Evolutionary conservation across 225 moss, liverwort and hornwort species (phyloP).

Genomic region (Bryum argenteum): DNA sequence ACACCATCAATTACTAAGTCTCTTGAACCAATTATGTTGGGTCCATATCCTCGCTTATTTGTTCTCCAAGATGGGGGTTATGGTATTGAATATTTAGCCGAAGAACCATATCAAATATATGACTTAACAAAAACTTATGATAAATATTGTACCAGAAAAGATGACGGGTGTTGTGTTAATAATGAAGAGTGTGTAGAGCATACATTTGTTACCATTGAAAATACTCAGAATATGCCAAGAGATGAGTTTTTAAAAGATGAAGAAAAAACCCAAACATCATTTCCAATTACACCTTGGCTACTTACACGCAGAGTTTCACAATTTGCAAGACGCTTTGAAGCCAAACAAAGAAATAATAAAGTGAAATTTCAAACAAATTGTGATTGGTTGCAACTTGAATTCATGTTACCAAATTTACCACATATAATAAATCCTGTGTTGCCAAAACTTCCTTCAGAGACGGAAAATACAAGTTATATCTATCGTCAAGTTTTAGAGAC

Average conservation of each 20-base stretch:
- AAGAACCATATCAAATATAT: constrained; percentile 54
- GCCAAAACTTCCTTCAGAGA: constrained; percentile 33
- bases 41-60: constrained; percentile 73
- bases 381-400: constrained; percentile 69
- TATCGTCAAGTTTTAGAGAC: constrained; percentile 75
- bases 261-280: constrained; percentile 49
- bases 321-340: constrained; percentile 59
- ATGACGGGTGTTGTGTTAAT: constrained; percentile 29
- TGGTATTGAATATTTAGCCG: constrained; percentile 67
- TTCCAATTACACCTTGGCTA: constrained; percentile 53
- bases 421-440: constrained; percentile 51
- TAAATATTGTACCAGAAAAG: constrained; percentile 48
- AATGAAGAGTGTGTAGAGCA: constrained; percentile 51
- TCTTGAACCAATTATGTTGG: constrained; percentile 24
- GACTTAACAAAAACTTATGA: constrained; percentile 42
- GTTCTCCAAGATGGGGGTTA: constrained; percentile 81
- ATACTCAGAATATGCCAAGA: constrained; percentile 9
- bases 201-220: constrained; percentile 61
- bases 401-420: constrained; percentile 65
- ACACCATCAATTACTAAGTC: constrained; percentile 8
- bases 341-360: constrained; percentile 48
- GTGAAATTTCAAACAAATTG: constrained; percentile 57
- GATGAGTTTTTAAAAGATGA: constrained; percentile 44
- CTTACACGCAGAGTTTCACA: constrained; percentile 54
- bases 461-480: constrained; percentile 36